phyloP scores from a whole-genome alignment of 2,329 filamentous ascomycete species.

The Xylariomycetidae sp. region DNA sequence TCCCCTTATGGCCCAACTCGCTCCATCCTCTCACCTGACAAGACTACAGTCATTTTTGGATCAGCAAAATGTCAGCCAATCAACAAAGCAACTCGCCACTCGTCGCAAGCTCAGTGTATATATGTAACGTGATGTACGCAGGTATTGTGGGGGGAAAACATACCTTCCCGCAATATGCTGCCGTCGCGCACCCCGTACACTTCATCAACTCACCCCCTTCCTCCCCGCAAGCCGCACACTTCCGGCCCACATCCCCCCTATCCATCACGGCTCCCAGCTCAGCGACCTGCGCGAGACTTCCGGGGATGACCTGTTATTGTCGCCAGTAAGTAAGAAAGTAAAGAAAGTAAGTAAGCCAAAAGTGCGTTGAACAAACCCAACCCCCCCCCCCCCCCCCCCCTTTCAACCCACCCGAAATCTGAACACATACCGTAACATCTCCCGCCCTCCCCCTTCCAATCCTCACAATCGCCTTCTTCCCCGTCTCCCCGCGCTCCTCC shows the following conservation, averaged over 20 bases:
- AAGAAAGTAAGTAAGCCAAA: neutral
- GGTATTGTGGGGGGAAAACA: constrained; percentile 9
- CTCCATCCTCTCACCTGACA: constrained; percentile 40
- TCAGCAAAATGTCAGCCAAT: too few relatives aligned
- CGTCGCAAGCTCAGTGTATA: neutral
- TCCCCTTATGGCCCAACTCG: constrained; percentile 36
- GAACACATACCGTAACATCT: constrained; percentile 26
- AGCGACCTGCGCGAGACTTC: constrained; percentile 17
- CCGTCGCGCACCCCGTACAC: constrained; percentile 39
- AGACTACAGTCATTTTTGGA: too few relatives aligned
- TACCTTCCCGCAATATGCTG: constrained; percentile 44
- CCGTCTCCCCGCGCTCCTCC: constrained; percentile 28
- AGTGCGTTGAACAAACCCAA: neutral
- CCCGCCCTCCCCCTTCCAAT: constrained; percentile 28
- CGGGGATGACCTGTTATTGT: constrained; percentile 20
- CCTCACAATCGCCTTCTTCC: constrained; percentile 35
- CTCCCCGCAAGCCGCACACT: constrained; percentile 21
- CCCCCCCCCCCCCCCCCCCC: neutral
- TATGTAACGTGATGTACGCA: neutral
- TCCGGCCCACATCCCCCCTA: constrained; percentile 7
- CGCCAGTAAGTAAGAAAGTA: too few relatives aligned
- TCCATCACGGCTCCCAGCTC: constrained; percentile 15
- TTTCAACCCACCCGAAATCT: neutral
- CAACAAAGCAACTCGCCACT: too few relatives aligned
- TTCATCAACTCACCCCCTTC: constrained; percentile 25